These are phyloP conservation scores for Dysphania ambrosioides DNA, from an alignment of 148 eudicot species.

Conservation along the genomic window DNA sequence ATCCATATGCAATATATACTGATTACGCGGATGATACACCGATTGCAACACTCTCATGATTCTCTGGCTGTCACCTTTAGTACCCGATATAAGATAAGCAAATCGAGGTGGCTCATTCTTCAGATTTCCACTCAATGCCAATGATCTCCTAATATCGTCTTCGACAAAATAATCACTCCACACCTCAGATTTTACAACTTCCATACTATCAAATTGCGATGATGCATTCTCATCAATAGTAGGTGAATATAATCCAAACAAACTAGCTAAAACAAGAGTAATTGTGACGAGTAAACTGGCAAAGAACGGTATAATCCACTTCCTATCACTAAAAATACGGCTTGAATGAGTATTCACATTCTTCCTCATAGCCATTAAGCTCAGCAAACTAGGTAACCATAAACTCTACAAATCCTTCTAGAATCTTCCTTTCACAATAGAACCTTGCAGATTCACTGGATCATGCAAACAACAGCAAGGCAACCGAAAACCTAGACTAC, in stretches of 20 bases:
- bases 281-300: conserved; percentile 61
- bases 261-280: conserved; percentile 48
- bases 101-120: conserved; percentile 62
- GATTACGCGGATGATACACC: conserved; percentile 94
- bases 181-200: conserved; percentile 35
- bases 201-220: conserved; percentile 32
- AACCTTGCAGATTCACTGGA: too few relatives aligned
- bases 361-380: conserved; percentile 54
- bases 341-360: conserved; percentile 48
- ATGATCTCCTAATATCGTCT: conserved; percentile 50
- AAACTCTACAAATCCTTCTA: conserved; percentile 18
- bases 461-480: too few relatives aligned
- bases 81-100: conserved; percentile 92
- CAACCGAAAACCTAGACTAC: too few relatives aligned
- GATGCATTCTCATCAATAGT: conserved; percentile 40
- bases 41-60: conserved; percentile 93
- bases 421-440: too few relatives aligned
- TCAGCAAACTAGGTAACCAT: conserved; percentile 4
- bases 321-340: conserved; percentile 64
- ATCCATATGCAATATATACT: conserved; percentile 89
- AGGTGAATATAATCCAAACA: conserved; percentile 55
- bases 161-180: conserved; percentile 59
- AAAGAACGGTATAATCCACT: conserved; percentile 75
- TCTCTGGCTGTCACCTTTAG: conserved; percentile 87
- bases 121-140: conserved; percentile 20